Evolutionary conservation across 805 yeast genomes (phyloP).

Genomic region (Blastobotrys peoriensis): DNA sequence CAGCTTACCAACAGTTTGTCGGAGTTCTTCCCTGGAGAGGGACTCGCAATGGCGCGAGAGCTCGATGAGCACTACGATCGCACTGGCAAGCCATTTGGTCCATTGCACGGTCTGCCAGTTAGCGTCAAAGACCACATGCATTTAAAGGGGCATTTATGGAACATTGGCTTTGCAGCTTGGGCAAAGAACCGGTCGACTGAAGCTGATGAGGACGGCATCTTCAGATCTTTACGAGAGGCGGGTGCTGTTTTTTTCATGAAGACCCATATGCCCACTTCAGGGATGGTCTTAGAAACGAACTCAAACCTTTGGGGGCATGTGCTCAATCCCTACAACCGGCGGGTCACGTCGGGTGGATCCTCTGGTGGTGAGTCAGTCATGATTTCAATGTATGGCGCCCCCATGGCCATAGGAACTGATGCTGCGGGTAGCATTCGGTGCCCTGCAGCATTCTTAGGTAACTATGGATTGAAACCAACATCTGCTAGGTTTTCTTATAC

Average conservation of each 20-base stretch:
- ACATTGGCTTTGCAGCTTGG: slow-evolving; percentile 35
- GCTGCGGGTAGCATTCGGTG: slow-evolving; percentile 49
- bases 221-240: slow-evolving; percentile 31
- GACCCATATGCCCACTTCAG: slow-evolving; percentile 47
- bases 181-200: slow-evolving; percentile 10
- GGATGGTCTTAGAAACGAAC: slow-evolving; percentile 45
- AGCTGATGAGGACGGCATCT: slow-evolving; percentile 17
- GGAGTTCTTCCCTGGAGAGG: slow-evolving; percentile 48
- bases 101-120: slow-evolving; percentile 62
- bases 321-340: slow-evolving; percentile 39
- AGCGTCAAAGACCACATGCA: slow-evolving; percentile 50
- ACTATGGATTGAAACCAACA: slow-evolving; percentile 46
- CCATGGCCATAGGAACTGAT: slow-evolving; percentile 50
- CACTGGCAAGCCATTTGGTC: slow-evolving; percentile 49
- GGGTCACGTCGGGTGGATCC: slow-evolving; percentile 48
- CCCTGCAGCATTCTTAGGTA: slow-evolving; percentile 41
- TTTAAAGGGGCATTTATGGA: slow-evolving; percentile 42
- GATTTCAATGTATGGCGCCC: slow-evolving; percentile 38
- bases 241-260: slow-evolving; percentile 53
- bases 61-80: slow-evolving; percentile 45
- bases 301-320: slow-evolving; percentile 43
- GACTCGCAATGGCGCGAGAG: slow-evolving; percentile 47
- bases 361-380: slow-evolving; percentile 54
- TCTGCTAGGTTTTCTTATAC: slow-evolving; percentile 37
- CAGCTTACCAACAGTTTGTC: slow-evolving; percentile 39